phyloP scores from a whole-genome alignment of 805 yeast species.

The Cyberlindnera sargentensis region DNA sequence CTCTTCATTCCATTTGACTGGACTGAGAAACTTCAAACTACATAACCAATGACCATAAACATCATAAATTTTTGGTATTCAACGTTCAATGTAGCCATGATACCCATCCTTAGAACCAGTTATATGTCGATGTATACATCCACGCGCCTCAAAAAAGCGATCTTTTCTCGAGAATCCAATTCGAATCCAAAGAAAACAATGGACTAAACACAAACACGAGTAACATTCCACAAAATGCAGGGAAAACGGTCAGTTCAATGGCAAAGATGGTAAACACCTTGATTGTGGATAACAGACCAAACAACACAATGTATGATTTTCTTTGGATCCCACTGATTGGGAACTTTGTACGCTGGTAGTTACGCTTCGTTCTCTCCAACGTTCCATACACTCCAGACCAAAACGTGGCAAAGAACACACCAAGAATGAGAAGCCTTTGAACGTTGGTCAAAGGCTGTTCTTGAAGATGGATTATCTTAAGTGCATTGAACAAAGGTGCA shows the following conservation, averaged over 20 bases:
- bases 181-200: slow-evolving; percentile 24
- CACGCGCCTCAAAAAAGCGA: too few species aligned
- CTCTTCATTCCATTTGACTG: slow-evolving; percentile 14
- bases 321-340: slow-evolving; percentile 49
- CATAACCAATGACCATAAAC: background rate
- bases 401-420: slow-evolving; percentile 29
- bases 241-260: slow-evolving; percentile 79
- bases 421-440: slow-evolving; percentile 33
- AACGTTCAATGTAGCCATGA: background rate
- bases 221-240: slow-evolving; percentile 77
- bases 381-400: slow-evolving; percentile 22
- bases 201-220: slow-evolving; percentile 59
- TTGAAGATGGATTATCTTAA: background rate
- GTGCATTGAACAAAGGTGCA: background rate
- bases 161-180: background rate
- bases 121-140: background rate
- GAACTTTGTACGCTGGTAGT: slow-evolving; percentile 23
- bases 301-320: slow-evolving; percentile 41
- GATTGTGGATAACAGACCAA: slow-evolving; percentile 51
- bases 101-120: too few species aligned
- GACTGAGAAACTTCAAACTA: slow-evolving; percentile 1
- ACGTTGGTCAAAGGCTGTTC: slow-evolving; percentile 19
- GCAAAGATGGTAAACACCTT: slow-evolving; percentile 73
- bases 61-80: background rate
- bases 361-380: slow-evolving; percentile 24